These are phyloP conservation scores for Pseudogymnoascus sp. DNA, from an alignment of 2,329 filamentous ascomycete genomes.

Conservation along the genomic window DNA sequence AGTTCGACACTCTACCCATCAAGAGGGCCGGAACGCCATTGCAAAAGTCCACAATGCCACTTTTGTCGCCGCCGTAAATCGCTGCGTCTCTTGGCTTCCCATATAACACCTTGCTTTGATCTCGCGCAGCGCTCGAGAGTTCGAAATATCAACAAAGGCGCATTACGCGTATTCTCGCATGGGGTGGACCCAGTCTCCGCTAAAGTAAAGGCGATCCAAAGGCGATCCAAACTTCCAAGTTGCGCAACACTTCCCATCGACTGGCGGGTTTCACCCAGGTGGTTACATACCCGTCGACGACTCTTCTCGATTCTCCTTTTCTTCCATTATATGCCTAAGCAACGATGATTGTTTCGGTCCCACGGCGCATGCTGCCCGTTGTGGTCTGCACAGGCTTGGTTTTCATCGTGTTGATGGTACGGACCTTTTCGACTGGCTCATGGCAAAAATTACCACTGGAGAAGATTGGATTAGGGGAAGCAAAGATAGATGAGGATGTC, in stretches of 20 bases:
- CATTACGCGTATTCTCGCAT: constrained; percentile 5
- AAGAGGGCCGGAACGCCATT: neutral
- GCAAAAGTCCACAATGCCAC: neutral
- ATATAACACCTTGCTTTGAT: neutral
- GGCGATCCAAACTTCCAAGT: constrained; percentile 7
- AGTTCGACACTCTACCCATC: neutral
- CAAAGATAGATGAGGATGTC: neutral
- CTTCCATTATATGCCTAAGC: neutral
- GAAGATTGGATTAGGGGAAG: constrained; percentile 13
- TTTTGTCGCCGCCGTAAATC: neutral
- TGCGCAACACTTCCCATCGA: neutral
- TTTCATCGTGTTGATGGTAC: neutral
- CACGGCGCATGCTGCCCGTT: constrained; percentile 7
- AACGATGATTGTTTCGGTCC: neutral
- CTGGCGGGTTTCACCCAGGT: neutral
- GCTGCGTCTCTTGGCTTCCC: neutral
- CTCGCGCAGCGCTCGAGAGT: neutral
- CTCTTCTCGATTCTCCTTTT: neutral
- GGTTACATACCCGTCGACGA: neutral
- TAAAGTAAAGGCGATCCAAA: constrained; percentile 8
- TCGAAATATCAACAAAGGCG: neutral
- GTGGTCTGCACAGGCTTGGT: neutral
- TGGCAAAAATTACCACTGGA: constrained; percentile 11
- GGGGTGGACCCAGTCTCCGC: constrained; percentile 6
- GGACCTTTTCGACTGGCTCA: constrained; percentile 1